A percentile compares a stretch with the other conserved stretches of the same genome.
Evolutionary conservation across 176 grass and related monocot genomes (phyloP).

Genomic region (Tuctoria greenei): DNA sequence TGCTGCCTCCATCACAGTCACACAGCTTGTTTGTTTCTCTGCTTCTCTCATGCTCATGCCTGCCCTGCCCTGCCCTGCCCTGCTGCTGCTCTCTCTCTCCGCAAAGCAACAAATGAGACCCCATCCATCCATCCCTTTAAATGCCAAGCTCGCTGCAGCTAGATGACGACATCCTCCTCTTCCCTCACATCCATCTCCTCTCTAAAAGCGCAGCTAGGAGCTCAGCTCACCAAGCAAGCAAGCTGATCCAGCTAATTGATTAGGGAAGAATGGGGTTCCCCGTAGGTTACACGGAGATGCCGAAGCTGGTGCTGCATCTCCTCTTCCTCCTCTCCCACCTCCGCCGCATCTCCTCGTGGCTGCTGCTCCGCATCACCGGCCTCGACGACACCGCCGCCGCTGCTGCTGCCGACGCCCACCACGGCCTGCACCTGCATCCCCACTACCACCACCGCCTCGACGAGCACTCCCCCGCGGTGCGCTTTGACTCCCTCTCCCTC

Average conservation of each 20-base stretch:
- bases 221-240: no score
- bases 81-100: no score
- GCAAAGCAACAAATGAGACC: no score
- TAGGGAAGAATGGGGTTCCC: conserved; percentile 60
- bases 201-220: no score
- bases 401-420: no score
- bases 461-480: conserved; percentile 56
- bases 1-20: not conserved
- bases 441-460: conserved; percentile 31
- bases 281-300: conserved; percentile 61
- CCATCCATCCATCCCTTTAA: no score
- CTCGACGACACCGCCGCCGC: not conserved
- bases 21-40: not conserved
- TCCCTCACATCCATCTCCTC: no score
- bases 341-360: conserved; percentile 51
- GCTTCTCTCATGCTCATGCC: no score
- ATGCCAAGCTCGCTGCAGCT: no score
- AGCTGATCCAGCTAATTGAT: no score
- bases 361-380: conserved; percentile 56
- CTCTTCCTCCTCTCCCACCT: conserved; percentile 60
- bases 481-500: conserved; percentile 52
- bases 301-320: conserved; percentile 50
- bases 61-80: no score
- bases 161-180: no score
- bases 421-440: not conserved